Percentiles rank a stretch among this genome's conserved stretches.
phyloP scores from a whole-genome alignment of 1,139 yeast genomes.

The Blastobotrys raffinosifermentans region DNA sequence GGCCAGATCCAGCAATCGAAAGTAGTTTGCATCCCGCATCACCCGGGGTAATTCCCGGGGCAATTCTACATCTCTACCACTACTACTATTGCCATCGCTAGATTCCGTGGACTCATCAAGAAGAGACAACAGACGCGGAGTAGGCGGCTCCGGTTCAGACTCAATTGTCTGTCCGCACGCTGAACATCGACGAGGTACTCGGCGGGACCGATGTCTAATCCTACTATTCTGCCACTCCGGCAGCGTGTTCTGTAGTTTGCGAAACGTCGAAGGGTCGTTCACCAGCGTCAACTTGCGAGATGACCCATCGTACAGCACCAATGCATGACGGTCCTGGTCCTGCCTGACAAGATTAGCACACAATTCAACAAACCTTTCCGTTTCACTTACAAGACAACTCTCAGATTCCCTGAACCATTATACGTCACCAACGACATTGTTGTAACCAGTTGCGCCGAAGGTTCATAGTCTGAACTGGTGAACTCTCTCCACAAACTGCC shows the following conservation, averaged over 20 bases:
- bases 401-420: conserved; percentile 22
- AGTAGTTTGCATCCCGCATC: conserved; percentile 26
- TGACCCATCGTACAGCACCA: conserved; percentile 29
- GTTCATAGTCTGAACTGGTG: no score
- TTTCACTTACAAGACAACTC: conserved; percentile 32
- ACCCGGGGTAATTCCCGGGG: neutral
- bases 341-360: neutral
- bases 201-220: no score
- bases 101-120: conserved; percentile 16
- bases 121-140: no score
- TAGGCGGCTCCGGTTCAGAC: no score
- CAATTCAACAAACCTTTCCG: neutral
- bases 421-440: conserved; percentile 32
- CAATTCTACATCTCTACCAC: neutral
- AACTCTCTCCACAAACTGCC: no score
- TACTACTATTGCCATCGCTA: conserved; percentile 7
- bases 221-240: no score
- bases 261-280: conserved; percentile 19
- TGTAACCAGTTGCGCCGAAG: no score
- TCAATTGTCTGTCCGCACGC: neutral
- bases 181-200: neutral
- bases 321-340: conserved; percentile 27
- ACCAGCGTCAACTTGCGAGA: conserved; percentile 28
- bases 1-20: conserved; percentile 23
- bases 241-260: no score